Evolutionary conservation across 169 alveolate species (phyloP).

Genomic region (Plasmodium gaboni): DNA sequence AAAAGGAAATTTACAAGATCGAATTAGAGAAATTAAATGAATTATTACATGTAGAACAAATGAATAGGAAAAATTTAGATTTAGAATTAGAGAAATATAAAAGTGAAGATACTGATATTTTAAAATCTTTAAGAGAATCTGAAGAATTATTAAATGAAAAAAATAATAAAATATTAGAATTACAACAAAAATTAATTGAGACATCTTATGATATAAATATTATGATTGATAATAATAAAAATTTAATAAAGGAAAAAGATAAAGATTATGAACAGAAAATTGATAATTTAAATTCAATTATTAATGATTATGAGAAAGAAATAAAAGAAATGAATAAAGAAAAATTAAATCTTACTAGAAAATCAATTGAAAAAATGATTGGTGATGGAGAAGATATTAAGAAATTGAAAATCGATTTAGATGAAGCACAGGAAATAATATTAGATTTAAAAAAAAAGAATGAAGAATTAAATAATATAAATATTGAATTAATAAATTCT

Average conservation of each 20-base stretch:
- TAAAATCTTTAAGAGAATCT: conserved; percentile 50
- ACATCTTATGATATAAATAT: conserved; percentile 36
- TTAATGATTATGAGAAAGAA: conserved; percentile 51
- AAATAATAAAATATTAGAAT: conserved; percentile 44
- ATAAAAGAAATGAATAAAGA: conserved; percentile 45
- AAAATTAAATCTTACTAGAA: conserved; percentile 40
- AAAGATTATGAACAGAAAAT: conserved; percentile 52
- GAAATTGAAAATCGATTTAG: conserved; percentile 36
- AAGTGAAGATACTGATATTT: conserved; percentile 62
- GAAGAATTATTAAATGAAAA: conserved; percentile 59
- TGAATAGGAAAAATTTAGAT: conserved; percentile 33
- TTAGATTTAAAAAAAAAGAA: conserved; percentile 27
- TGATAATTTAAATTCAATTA: conserved; percentile 29
- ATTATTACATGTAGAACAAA: conserved; percentile 32
- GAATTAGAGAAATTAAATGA: conserved; percentile 62
- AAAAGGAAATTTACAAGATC: conserved; percentile 41
- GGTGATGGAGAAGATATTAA: conserved; percentile 69
- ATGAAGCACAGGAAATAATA: conserved; percentile 34
- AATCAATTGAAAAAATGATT: conserved; percentile 52
- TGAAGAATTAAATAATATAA: conserved; percentile 32
- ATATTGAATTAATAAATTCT: conserved; percentile 29
- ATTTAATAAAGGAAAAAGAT: conserved; percentile 25
- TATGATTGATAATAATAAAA: conserved; percentile 26
- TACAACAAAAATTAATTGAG: conserved; percentile 47
- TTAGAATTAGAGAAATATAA: conserved; percentile 43